Percentiles rank a stretch among this genome's conserved stretches.
These are phyloP conservation scores for Podila epigama DNA, from an alignment of 192 early-diverging fungal species.

Conservation along the genomic window DNA sequence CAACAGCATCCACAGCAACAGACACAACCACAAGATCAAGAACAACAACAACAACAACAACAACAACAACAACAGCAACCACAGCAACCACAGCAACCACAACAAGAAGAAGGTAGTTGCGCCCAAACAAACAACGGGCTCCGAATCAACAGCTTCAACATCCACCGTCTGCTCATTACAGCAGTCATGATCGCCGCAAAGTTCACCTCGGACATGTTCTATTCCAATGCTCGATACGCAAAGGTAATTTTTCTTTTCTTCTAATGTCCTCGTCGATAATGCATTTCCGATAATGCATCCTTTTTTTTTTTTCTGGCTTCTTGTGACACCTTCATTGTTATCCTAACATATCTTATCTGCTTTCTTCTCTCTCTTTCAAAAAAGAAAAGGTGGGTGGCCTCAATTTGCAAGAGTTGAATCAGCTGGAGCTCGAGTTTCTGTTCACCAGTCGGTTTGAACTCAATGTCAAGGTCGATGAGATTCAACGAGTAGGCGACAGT, in stretches of 20 bases:
- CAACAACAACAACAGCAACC: not conserved
- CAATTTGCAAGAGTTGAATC: conserved; percentile 73
- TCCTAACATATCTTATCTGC: not conserved
- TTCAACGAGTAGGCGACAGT: conserved; percentile 54
- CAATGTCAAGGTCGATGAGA: conserved; percentile 65
- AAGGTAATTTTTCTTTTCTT: conserved; percentile 51
- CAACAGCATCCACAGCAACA: not conserved
- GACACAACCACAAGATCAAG: not conserved
- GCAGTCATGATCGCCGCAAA: conserved; percentile 77
- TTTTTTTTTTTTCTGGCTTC: too few species aligned
- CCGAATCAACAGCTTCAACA: conserved; percentile 68
- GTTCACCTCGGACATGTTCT: conserved; percentile 78
- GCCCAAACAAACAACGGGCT: conserved; percentile 37
- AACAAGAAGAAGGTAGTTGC: not conserved
- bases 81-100: not conserved
- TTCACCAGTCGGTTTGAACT: conserved; percentile 75
- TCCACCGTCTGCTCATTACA: conserved; percentile 74
- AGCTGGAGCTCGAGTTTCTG: conserved; percentile 77
- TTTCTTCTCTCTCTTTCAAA: not conserved
- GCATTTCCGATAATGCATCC: not conserved
- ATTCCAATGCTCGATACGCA: conserved; percentile 77
- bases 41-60: not conserved
- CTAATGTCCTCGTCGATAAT: not conserved
- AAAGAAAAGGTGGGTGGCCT: conserved; percentile 76
- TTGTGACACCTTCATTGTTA: too few species aligned